Percentiles rank a stretch among this genome's conserved stretches.
phyloP scores from a whole-genome alignment of 2,329 filamentous ascomycete species.

The Lomentospora prolificans region DNA sequence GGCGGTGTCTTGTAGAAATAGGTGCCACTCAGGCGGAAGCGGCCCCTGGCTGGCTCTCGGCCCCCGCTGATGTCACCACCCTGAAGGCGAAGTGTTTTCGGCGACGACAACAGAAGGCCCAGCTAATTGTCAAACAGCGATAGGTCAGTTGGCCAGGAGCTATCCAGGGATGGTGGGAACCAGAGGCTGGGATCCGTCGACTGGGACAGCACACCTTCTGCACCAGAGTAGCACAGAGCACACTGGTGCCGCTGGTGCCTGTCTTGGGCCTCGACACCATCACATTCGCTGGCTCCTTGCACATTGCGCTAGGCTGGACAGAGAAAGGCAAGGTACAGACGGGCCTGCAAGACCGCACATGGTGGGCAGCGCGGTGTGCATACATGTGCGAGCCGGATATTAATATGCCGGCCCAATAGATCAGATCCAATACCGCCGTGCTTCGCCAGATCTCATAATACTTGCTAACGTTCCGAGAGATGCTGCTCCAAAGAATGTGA shows the following conservation, averaged over 20 bases:
- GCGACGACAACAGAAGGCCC: not conserved
- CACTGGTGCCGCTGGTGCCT: not conserved
- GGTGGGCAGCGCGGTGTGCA: too few relatives aligned
- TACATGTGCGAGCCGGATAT: too few relatives aligned
- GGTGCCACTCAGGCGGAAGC: not conserved
- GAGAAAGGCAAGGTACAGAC: not conserved
- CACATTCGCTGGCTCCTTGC: not conserved
- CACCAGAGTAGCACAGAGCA: not conserved
- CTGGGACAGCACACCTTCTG: not conserved
- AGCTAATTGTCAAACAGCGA: not conserved
- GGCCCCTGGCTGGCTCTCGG: not conserved
- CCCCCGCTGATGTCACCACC: constrained; percentile 5
- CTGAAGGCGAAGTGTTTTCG: not conserved
- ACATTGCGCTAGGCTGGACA: not conserved
- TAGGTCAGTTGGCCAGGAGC: not conserved
- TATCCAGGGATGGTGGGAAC: too few relatives aligned
- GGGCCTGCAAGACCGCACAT: too few relatives aligned
- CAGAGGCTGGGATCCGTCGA: too few relatives aligned
- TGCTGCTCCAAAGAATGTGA: too few relatives aligned
- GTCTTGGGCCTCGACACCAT: not conserved
- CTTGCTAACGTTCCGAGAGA: too few relatives aligned
- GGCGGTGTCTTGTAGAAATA: not conserved
- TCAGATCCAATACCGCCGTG: too few relatives aligned
- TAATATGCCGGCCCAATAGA: too few relatives aligned
- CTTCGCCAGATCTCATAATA: too few relatives aligned